Conservation (phyloP, 2,329 filamentous ascomycete species). For the Alternaria metachromatica region DNA sequence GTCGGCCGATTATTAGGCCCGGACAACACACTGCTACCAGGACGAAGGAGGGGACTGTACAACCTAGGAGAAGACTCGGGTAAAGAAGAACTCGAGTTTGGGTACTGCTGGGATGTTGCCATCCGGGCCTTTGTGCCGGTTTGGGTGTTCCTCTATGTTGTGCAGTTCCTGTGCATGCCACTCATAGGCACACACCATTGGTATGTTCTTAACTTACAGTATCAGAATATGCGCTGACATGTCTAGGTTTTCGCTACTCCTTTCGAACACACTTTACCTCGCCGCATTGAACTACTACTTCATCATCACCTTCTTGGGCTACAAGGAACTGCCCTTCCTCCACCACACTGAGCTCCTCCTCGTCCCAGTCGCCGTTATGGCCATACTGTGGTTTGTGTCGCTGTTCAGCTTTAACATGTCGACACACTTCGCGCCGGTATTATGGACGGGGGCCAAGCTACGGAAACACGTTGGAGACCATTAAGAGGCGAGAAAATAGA, state of each 20-base stretch:
- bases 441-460: slow-evolving; percentile 57
- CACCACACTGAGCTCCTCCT: slow-evolving; percentile 71
- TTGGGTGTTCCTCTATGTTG: slow-evolving; percentile 70
- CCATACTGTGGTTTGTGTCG: slow-evolving; percentile 64
- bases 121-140: slow-evolving; percentile 72
- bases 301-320: slow-evolving; percentile 72
- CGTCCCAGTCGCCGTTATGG: slow-evolving; percentile 65
- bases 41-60: slow-evolving; percentile 64
- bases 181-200: slow-evolving; percentile 62
- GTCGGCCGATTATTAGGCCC: slow-evolving; percentile 68
- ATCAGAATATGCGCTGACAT: not conserved
- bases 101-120: slow-evolving; percentile 74
- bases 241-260: slow-evolving; percentile 60
- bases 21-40: slow-evolving; percentile 59
- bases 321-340: slow-evolving; percentile 71
- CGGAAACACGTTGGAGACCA: slow-evolving; percentile 46
- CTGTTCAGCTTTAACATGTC: slow-evolving; percentile 60
- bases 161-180: slow-evolving; percentile 72
- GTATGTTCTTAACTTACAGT: slow-evolving; percentile 30
- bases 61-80: slow-evolving; percentile 55
- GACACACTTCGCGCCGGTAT: slow-evolving; percentile 58
- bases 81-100: slow-evolving; percentile 68
- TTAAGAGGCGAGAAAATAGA: not conserved
- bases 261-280: slow-evolving; percentile 72
- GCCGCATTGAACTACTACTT: slow-evolving; percentile 70